Evolutionary conservation across 768 basidiomycete species (phyloP).

Genomic region (Hygrocybe coccinea): DNA sequence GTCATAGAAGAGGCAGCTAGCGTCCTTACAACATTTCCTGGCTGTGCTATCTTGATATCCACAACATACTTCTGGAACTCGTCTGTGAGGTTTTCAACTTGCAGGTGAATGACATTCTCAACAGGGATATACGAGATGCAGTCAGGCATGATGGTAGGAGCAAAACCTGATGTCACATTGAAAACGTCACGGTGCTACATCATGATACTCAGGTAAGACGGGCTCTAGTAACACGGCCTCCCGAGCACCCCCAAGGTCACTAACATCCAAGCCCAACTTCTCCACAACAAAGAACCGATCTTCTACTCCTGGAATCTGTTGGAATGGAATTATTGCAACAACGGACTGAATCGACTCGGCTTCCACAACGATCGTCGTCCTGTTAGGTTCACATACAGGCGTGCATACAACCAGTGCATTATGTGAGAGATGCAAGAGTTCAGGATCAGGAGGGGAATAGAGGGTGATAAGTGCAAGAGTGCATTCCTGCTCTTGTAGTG

Average conservation of each 20-base stretch:
- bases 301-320: neutral
- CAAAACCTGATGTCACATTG: neutral
- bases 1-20: neutral
- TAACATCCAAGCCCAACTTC: constrained; percentile 4
- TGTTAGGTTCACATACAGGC: neutral
- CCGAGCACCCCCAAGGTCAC: neutral
- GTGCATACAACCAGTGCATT: constrained; percentile 3
- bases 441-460: constrained; percentile 3
- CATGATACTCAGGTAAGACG: neutral
- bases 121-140: neutral
- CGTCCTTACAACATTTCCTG: neutral
- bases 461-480: constrained; percentile 9
- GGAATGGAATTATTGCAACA: constrained; percentile 11
- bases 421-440: constrained; percentile 9
- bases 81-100: neutral
- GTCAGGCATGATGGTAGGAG: neutral
- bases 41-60: neutral
- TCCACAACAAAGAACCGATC: constrained; percentile 5
- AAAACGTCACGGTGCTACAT: neutral
- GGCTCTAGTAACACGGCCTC: neutral
- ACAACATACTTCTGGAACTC: neutral
- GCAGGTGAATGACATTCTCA: neutral
- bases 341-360: constrained; percentile 4
- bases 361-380: constrained; percentile 9
- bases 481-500: constrained; percentile 10